Evolutionary conservation across 2,329 filamentous ascomycete species (phyloP), one percentile per base, ranked within the genome.

Genomic region (Cordyceps farinosa): DNA sequence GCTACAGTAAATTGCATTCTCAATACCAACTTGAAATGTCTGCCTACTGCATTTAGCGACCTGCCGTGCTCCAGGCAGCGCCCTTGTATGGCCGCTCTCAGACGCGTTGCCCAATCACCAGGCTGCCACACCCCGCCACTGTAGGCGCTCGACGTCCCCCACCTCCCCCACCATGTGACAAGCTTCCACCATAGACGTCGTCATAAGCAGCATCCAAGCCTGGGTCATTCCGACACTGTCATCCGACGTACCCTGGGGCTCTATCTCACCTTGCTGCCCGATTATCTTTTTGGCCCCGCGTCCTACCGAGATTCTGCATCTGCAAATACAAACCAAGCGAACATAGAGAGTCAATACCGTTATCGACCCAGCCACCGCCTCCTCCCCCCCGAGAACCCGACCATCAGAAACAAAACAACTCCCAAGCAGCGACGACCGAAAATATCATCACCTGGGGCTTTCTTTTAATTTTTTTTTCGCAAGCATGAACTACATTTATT

Each of bases 401-500:
- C 17, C 44, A 44, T 34, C 27, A 45, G 13, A 34, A 34, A 34
- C 5, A 30, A 29, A 32, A 48, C 17, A 36, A 48, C 30, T 15
- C 38, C 54, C 54, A 29, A 45, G 22, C 36, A 57, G 42, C 45
- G 36, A 57, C 44, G 34, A 48, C 9, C 11, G 10, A n/a, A 50
- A 40, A 10, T 32, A 50, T n/a, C 29, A 51, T 32, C 38, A 44
- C n/a, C 29, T 34, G 27, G 42, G 22, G 22, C 22, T 22, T 22
- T 22, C 22, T 22, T 22, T 22, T 22, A 22, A 22, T 22, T 22
- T 22, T 8, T 5, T 15, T 30, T 13, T 15, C 2, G 10, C 17
- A 72, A 78, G 68, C 65, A 96, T 97, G 91, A 95, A 96, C 76
- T 89, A 93, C 80, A 85, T 97, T 72, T 92, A 96, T 78, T 96